Conservation (phyloP, 345 rosid genomes). For the Eucalyptus lansdowneana region DNA sequence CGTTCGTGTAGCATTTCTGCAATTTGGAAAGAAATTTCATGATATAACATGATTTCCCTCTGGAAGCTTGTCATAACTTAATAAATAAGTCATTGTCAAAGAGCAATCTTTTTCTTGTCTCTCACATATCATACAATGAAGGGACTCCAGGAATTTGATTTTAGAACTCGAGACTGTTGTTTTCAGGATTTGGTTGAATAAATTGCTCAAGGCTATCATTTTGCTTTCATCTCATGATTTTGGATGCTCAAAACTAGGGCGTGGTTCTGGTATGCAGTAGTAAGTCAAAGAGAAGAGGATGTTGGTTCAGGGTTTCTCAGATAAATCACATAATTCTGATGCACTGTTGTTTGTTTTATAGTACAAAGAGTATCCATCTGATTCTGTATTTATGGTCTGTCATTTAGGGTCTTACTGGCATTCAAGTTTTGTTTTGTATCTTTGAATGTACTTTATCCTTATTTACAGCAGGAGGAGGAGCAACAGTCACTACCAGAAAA, state of each 20-base stretch:
- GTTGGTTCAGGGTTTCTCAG: background rate
- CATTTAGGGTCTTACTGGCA: background rate
- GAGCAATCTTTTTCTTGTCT: background rate
- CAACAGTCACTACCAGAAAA: conserved; percentile 32
- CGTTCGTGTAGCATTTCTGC: background rate
- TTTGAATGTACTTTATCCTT: background rate
- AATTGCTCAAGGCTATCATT: background rate
- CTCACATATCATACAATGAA: background rate
- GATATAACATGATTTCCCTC: background rate
- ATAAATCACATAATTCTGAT: background rate
- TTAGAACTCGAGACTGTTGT: background rate
- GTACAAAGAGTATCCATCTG: background rate
- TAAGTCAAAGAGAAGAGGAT: background rate
- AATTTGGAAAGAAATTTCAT: background rate
- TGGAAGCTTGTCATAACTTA: background rate
- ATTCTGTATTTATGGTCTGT: background rate
- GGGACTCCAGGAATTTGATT: background rate
- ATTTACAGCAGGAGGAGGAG: conserved; percentile 44
- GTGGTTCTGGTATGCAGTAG: background rate
- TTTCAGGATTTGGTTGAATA: background rate
- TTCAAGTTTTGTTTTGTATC: background rate
- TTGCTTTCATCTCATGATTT: background rate
- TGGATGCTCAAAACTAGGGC: background rate
- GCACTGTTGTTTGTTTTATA: background rate
- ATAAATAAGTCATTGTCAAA: background rate